Percentiles rank a stretch among this genome's conserved stretches.
phyloP scores from a whole-genome alignment of 495 filamentous ascomycete species.

The Neurospora cerealis region DNA sequence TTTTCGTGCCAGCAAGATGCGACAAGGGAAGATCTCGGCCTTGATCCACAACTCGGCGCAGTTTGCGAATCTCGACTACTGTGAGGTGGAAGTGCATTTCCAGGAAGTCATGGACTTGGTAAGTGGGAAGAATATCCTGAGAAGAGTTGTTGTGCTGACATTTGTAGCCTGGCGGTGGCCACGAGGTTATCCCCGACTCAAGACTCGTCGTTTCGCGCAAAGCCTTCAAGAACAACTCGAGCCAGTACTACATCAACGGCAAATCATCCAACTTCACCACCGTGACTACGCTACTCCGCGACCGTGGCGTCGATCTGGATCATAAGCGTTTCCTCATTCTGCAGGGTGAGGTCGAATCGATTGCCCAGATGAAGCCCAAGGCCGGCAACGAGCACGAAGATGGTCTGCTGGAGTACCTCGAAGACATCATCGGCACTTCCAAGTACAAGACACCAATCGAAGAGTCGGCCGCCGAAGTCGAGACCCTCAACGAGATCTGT shows the following conservation, averaged over 20 bases:
- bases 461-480: conserved; percentile 79
- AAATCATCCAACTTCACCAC: conserved; percentile 80
- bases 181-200: conserved; percentile 69
- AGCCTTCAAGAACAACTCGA: conserved; percentile 95
- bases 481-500: conserved; percentile 88
- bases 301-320: conserved; percentile 85
- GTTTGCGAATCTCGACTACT: conserved; percentile 72
- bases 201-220: conserved; percentile 78
- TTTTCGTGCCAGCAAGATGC: conserved; percentile 97
- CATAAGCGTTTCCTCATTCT: conserved; percentile 97
- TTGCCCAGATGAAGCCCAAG: conserved; percentile 98
- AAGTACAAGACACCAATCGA: conserved; percentile 97
- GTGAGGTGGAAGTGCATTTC: conserved; percentile 94
- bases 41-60: conserved; percentile 92
- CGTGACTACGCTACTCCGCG: conserved; percentile 81
- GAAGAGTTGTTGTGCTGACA: not conserved
- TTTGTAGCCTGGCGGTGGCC: conserved; percentile 49
- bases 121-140: not conserved
- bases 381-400: conserved; percentile 91
- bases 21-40: conserved; percentile 96
- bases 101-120: conserved; percentile 78
- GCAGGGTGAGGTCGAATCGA: conserved; percentile 96
- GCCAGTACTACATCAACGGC: conserved; percentile 93
- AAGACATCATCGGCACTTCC: conserved; percentile 97
- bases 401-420: conserved; percentile 89